Evolutionary conservation across 2,329 filamentous ascomycete genomes (phyloP).

Genomic region (Aspergillus aculeatinus): DNA sequence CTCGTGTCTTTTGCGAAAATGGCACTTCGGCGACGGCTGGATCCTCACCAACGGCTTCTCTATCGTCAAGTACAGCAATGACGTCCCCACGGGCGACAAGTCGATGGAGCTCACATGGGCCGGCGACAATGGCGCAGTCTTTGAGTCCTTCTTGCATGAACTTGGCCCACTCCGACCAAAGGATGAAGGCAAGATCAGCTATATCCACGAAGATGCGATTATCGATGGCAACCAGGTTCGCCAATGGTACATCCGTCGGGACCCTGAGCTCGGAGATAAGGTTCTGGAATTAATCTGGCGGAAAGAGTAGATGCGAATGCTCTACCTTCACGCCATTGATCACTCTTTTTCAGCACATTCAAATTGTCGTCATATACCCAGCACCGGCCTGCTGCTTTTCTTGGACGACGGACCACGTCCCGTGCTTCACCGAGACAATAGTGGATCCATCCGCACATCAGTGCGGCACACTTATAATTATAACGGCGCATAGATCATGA

Average conservation of each 20-base stretch:
- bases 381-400: not conserved
- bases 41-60: constrained; percentile 62
- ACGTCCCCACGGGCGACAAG: constrained; percentile 47
- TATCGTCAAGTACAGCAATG: constrained; percentile 51
- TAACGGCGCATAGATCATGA: constrained; percentile 22
- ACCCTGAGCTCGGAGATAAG: constrained; percentile 41
- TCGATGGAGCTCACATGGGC: constrained; percentile 56
- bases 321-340: not conserved
- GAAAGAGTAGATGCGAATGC: constrained; percentile 8
- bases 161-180: constrained; percentile 52
- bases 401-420: not conserved
- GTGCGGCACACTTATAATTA: constrained; percentile 6
- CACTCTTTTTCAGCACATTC: not conserved
- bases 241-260: constrained; percentile 57
- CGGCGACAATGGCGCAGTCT: constrained; percentile 43
- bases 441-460: not conserved
- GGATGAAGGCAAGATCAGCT: constrained; percentile 54
- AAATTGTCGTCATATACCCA: not conserved
- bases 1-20: constrained; percentile 58
- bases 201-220: constrained; percentile 49
- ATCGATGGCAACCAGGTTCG: constrained; percentile 47
- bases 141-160: constrained; percentile 51
- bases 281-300: constrained; percentile 43
- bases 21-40: constrained; percentile 47
- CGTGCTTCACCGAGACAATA: not conserved